These are phyloP conservation scores for Poronia punctata DNA, from an alignment of 495 filamentous ascomycete genomes.

Conservation along the genomic window DNA sequence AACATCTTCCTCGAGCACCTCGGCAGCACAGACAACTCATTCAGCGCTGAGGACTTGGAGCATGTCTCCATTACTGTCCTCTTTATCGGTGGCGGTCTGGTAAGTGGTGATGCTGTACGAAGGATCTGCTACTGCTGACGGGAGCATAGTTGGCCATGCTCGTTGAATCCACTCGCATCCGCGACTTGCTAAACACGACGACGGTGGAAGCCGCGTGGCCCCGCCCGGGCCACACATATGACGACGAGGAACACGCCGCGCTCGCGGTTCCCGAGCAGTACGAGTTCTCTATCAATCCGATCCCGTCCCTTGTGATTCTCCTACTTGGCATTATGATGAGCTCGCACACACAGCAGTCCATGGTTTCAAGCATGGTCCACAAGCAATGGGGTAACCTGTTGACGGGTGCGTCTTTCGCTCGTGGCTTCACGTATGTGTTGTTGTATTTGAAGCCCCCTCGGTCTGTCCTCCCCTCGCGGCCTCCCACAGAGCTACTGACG, in stretches of 20 bases:
- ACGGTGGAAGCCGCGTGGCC: conserved; percentile 34
- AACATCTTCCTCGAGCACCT: conserved; percentile 95
- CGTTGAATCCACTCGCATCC: conserved; percentile 68
- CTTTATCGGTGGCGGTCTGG: conserved; percentile 91
- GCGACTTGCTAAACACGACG: conserved; percentile 63
- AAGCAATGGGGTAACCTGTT: conserved; percentile 89
- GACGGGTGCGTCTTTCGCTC: conserved; percentile 69
- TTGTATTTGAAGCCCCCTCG: conserved; percentile 76
- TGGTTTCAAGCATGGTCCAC: conserved; percentile 88
- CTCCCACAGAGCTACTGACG: conserved; percentile 82
- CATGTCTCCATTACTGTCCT: conserved; percentile 89
- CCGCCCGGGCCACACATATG: conserved; percentile 24
- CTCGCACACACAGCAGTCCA: conserved; percentile 77
- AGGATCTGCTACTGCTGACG: not conserved
- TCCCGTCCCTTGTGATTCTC: conserved; percentile 80
- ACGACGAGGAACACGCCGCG: conserved; percentile 39
- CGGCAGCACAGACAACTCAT: conserved; percentile 58
- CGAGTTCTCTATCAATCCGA: conserved; percentile 74
- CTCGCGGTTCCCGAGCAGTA: conserved; percentile 61
- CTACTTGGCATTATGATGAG: conserved; percentile 92
- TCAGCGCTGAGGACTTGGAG: conserved; percentile 77
- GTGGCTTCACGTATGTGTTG: conserved; percentile 72
- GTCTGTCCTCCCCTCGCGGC: conserved; percentile 76
- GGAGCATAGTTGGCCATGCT: conserved; percentile 74
- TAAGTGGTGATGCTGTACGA: conserved; percentile 35